phyloP scores from a whole-genome alignment of 164 flowering plant genomes.

The Malania oleifera region DNA sequence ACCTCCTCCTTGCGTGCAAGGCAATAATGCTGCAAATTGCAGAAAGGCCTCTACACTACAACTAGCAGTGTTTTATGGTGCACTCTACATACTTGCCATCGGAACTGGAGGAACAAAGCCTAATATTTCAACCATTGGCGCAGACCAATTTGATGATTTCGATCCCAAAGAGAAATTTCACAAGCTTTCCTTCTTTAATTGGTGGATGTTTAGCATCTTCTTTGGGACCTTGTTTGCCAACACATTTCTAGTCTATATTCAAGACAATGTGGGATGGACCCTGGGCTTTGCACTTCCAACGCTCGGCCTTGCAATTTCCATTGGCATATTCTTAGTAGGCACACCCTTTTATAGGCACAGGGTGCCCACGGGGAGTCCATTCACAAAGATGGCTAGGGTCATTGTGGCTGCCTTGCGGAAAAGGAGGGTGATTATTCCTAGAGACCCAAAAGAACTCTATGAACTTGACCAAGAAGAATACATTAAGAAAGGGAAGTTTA shows the following conservation, averaged over 20 bases:
- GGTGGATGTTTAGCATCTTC: constrained; percentile 82
- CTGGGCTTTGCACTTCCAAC: constrained; percentile 67
- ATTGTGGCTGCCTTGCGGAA: constrained; percentile 56
- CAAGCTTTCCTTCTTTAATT: constrained; percentile 76
- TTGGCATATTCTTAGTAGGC: constrained; percentile 47
- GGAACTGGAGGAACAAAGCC: constrained; percentile 88
- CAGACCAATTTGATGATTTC: constrained; percentile 73
- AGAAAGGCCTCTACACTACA: constrained; percentile 47
- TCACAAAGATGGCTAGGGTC: constrained; percentile 57
- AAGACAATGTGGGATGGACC: constrained; percentile 77
- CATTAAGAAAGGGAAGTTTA: constrained; percentile 32
- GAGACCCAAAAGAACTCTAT: constrained; percentile 48
- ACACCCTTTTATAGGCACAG: constrained; percentile 59
- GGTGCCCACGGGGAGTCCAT: constrained; percentile 59
- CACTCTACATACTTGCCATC: constrained; percentile 58
- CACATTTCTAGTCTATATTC: constrained; percentile 61
- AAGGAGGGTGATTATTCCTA: constrained; percentile 35
- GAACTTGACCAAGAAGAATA: constrained; percentile 54
- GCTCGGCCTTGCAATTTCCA: constrained; percentile 45
- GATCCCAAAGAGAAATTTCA: constrained; percentile 55
- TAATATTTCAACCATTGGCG: constrained; percentile 75
- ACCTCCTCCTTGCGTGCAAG: constrained; percentile 40
- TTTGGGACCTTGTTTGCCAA: constrained; percentile 67
- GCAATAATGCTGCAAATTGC: constrained; percentile 25
- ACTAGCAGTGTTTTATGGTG: constrained; percentile 50